Evolutionary conservation across 139 green algal genomes (phyloP).

Genomic region (Chlorella vulgaris): DNA sequence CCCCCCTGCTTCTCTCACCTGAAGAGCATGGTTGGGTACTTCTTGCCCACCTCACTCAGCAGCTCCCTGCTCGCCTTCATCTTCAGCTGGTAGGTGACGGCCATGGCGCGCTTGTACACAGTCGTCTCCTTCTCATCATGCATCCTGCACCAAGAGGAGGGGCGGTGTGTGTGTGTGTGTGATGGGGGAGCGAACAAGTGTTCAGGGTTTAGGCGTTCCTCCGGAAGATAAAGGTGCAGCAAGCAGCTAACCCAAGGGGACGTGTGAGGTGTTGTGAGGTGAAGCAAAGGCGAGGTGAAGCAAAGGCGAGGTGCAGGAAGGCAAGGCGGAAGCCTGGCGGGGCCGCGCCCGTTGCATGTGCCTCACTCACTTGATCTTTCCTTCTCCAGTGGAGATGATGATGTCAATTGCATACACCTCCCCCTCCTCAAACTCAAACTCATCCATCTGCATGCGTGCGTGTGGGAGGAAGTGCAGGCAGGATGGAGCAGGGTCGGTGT

Average conservation of each 20-base stretch:
- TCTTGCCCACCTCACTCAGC: slow-evolving; percentile 85
- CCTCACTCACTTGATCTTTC: slow-evolving; percentile 68
- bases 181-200: too few relatives aligned
- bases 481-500: too few relatives aligned
- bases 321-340: too few relatives aligned
- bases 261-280: too few relatives aligned
- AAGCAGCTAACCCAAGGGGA: too few relatives aligned
- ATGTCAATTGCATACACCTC: slow-evolving; percentile 98
- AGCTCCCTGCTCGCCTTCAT: slow-evolving; percentile 83
- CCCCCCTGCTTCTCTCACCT: not conserved
- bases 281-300: too few relatives aligned
- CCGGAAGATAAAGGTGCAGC: too few relatives aligned
- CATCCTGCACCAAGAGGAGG: slow-evolving; percentile 32
- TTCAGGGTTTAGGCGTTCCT: too few relatives aligned
- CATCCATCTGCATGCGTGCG: slow-evolving; percentile 85
- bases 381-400: slow-evolving; percentile 89
- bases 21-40: slow-evolving; percentile 95
- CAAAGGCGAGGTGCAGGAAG: too few relatives aligned
- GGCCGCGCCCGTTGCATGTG: too few relatives aligned
- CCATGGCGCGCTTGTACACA: slow-evolving; percentile 96
- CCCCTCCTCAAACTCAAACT: slow-evolving; percentile 94
- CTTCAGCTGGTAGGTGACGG: slow-evolving; percentile 93
- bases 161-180: too few relatives aligned
- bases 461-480: too few relatives aligned
- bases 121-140: slow-evolving; percentile 97